Evolutionary conservation across 768 basidiomycete species (phyloP), one percentile per base, ranked within the genome.

Genomic region (Nidula microcarpa): DNA sequence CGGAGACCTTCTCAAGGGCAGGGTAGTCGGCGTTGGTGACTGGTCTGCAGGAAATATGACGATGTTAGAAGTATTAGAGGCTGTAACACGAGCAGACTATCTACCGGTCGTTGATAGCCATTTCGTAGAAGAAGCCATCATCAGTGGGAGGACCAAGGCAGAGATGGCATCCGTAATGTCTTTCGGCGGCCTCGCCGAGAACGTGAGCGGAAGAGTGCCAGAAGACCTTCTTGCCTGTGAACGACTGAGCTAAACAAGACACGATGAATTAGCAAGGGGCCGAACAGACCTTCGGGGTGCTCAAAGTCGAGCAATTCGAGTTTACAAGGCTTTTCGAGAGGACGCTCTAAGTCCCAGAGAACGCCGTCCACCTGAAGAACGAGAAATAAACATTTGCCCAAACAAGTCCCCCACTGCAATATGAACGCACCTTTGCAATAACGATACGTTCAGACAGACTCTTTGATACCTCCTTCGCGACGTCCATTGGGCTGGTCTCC

Each of bases 151-250:
- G 97, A 3, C 97, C 97, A 56, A 97, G 85, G 63, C 95, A 97
- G 11, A 99, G 79, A 75, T 97, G 94, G 68, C 94, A 97, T 39
- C 95, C 96, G 67, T 98, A 96, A 67, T 97, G 94, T 50, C 90
- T 82, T 71, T 99, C 97, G 41, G 94, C 85, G 51, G 96, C 90
- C 72, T 99, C 97, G 44, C 97, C 97, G 14, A 99, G 81, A 53
- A 98, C 94, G 71, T 98, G 97, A 0, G 97, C 97, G 23, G 95
- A 98, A 14, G 97, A 98, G 68, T 98, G 97, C 97, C 97, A 99
- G 77, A 98, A 99, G 6, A 99, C 97, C 62, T 87, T 89, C 71
- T 98, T 94, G 55, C 96, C 94, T 86, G 69, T 50, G 47, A 49
- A 18, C 39, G 52, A 17, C 35, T 33, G 23, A 49, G 41, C 41